Percentiles rank a stretch among this genome's conserved stretches.
Evolutionary conservation across 257 asterid genomes (phyloP).

Genomic region (Fraxinus cuspidata): DNA sequence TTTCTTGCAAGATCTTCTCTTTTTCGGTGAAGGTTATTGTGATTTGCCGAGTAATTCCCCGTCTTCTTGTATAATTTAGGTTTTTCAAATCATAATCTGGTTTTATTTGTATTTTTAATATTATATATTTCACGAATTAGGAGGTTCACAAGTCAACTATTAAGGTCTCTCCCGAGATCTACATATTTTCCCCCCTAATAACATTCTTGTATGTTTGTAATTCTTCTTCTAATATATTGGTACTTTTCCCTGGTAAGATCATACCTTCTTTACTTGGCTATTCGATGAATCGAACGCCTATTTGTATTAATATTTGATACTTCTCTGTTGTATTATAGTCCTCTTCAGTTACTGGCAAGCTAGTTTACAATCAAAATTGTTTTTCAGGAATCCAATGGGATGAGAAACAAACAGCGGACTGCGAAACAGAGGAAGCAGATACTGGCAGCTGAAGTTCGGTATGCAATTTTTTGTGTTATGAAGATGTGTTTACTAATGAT

Average conservation of each 20-base stretch:
- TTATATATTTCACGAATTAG: not conserved
- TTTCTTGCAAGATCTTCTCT: slow-evolving; percentile 19
- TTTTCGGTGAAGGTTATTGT: slow-evolving; percentile 2
- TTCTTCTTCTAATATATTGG: not conserved
- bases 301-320: not conserved
- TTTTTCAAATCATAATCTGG: not conserved
- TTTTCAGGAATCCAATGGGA: slow-evolving; percentile 58
- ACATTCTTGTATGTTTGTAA: not conserved
- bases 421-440: slow-evolving; percentile 57
- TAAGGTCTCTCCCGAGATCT: not conserved
- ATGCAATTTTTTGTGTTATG: slow-evolving; percentile 27
- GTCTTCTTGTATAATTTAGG: not conserved
- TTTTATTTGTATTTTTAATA: not conserved
- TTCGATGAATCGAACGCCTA: not conserved
- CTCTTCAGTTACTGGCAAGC: not conserved
- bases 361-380: not conserved
- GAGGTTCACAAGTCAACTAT: not conserved
- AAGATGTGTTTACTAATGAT: not conserved
- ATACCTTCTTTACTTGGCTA: not conserved
- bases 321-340: not conserved
- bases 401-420: slow-evolving; percentile 54
- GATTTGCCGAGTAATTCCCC: not conserved
- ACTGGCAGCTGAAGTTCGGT: slow-evolving; percentile 80
- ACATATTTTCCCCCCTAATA: not conserved
- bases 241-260: not conserved